Conservation (phyloP, 2,329 filamentous ascomycete genomes). For the Lachnum nothofagi region DNA sequence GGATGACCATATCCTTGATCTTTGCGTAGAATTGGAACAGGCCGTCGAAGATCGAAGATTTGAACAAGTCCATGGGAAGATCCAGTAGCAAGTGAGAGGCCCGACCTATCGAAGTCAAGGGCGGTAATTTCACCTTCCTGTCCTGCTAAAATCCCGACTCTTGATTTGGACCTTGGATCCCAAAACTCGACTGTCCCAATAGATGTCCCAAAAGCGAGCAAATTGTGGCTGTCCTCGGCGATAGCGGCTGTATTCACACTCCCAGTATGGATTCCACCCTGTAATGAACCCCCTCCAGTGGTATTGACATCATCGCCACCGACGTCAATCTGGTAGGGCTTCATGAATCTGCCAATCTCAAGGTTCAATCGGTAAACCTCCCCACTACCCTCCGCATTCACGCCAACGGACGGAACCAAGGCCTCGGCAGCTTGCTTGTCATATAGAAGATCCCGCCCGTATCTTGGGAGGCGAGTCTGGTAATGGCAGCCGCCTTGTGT, state of each 20-base stretch:
- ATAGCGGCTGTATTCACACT: constrained; percentile 83
- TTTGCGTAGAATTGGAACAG: constrained; percentile 78
- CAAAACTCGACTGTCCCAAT: constrained; percentile 96
- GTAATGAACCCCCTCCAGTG: constrained; percentile 66
- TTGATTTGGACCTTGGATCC: constrained; percentile 79
- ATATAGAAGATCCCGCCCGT: constrained; percentile 85
- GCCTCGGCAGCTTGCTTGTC: constrained; percentile 78
- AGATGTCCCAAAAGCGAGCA: constrained; percentile 89
- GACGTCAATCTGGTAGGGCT: constrained; percentile 85
- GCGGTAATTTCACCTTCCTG: constrained; percentile 75
- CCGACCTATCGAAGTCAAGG: constrained; percentile 77
- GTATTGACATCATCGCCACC: constrained; percentile 71
- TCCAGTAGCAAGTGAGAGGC: constrained; percentile 78
- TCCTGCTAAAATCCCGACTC: constrained; percentile 69
- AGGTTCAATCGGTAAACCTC: constrained; percentile 92
- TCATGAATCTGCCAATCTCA: constrained; percentile 89
- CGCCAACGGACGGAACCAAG: constrained; percentile 78
- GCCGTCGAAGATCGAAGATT: constrained; percentile 86
- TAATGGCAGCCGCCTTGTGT: constrained; percentile 85
- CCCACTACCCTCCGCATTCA: constrained; percentile 78
- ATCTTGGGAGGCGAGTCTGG: constrained; percentile 81
- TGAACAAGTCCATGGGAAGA: constrained; percentile 84
- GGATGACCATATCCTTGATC: constrained; percentile 94
- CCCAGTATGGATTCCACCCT: constrained; percentile 80
- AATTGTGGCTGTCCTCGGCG: constrained; percentile 82